A percentile compares a stretch with the other conserved stretches of the same genome.
phyloP scores from a whole-genome alignment of 192 early-diverging fungal genomes.

The Backusella liffmaniae region DNA sequence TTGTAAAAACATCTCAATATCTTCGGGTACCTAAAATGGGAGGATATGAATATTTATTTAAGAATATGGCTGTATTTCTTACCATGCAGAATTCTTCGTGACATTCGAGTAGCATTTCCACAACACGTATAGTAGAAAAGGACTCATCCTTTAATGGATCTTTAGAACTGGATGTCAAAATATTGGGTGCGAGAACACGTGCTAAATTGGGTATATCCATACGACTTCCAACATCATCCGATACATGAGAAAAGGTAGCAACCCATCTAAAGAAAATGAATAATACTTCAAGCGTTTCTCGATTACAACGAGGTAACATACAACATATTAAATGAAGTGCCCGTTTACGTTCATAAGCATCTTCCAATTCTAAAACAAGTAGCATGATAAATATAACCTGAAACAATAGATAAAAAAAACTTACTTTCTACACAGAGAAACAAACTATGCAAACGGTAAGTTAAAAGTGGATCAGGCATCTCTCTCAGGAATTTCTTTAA shows the following conservation, averaged over 20 bases:
- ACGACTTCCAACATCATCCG: slow-evolving; percentile 76
- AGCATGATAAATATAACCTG: not conserved
- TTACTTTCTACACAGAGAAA: slow-evolving; percentile 78
- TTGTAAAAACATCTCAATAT: slow-evolving; percentile 21
- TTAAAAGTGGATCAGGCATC: slow-evolving; percentile 91
- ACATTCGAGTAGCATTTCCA: slow-evolving; percentile 63
- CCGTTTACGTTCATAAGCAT: slow-evolving; percentile 51
- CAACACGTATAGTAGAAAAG: slow-evolving; percentile 67
- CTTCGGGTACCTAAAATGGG: slow-evolving; percentile 15
- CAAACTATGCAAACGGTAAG: slow-evolving; percentile 81
- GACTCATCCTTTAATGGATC: slow-evolving; percentile 77
- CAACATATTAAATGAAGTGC: slow-evolving; percentile 80
- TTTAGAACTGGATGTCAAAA: slow-evolving; percentile 83
- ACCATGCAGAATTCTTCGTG: slow-evolving; percentile 67
- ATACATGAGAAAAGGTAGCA: slow-evolving; percentile 70
- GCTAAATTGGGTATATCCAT: slow-evolving; percentile 94
- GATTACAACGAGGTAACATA: slow-evolving; percentile 85
- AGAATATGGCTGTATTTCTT: slow-evolving; percentile 11
- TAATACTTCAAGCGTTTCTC: slow-evolving; percentile 89
- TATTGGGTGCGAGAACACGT: slow-evolving; percentile 92
- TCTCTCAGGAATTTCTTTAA: slow-evolving; percentile 96
- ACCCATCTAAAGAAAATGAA: slow-evolving; percentile 85
- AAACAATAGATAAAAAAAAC: slow-evolving; percentile 8
- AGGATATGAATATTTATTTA: not conserved
- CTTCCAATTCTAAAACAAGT: slow-evolving; percentile 44